These are phyloP conservation scores for Exophiala bonariae DNA, from an alignment of 2,329 filamentous ascomycete species.

Conservation along the genomic window DNA sequence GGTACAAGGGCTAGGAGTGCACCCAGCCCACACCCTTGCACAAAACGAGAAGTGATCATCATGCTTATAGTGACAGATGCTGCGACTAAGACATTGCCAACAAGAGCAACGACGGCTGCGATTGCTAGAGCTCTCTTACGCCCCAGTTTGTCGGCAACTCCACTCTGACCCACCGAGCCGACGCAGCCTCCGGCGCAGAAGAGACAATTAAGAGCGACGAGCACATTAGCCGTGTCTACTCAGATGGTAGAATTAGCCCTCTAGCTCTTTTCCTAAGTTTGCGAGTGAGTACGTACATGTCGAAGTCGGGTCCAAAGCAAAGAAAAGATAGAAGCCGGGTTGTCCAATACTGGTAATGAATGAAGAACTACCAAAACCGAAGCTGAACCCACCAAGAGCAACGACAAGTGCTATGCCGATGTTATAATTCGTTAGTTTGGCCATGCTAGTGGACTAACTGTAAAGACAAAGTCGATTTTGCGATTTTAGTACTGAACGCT, in stretches of 20 bases:
- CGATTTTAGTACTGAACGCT: too few species aligned
- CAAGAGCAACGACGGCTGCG: conserved; percentile 35
- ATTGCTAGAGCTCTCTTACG: conserved; percentile 39
- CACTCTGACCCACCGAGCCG: conserved; percentile 37
- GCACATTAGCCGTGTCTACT: conserved; percentile 38
- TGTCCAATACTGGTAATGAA: conserved; percentile 1
- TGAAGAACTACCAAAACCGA: background rate
- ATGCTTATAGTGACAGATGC: conserved; percentile 25
- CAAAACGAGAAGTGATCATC: conserved; percentile 20
- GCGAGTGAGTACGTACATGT: background rate
- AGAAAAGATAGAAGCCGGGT: background rate
- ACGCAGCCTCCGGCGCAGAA: conserved; percentile 41
- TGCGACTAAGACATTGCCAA: conserved; percentile 39
- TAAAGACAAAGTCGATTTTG: too few species aligned
- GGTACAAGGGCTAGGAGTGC: conserved; percentile 44
- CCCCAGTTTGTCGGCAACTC: conserved; percentile 38
- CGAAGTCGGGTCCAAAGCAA: background rate
- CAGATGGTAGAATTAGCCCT: background rate
- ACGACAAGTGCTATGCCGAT: background rate
- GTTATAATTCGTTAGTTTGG: background rate
- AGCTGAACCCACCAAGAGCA: background rate
- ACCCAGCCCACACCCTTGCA: conserved; percentile 42
- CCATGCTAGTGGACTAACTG: background rate
- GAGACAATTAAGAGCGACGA: conserved; percentile 46
- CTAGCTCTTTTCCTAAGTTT: background rate